Conservation (phyloP, 2,329 filamentous ascomycete genomes). For the Fonsecaea multimorphosa region DNA sequence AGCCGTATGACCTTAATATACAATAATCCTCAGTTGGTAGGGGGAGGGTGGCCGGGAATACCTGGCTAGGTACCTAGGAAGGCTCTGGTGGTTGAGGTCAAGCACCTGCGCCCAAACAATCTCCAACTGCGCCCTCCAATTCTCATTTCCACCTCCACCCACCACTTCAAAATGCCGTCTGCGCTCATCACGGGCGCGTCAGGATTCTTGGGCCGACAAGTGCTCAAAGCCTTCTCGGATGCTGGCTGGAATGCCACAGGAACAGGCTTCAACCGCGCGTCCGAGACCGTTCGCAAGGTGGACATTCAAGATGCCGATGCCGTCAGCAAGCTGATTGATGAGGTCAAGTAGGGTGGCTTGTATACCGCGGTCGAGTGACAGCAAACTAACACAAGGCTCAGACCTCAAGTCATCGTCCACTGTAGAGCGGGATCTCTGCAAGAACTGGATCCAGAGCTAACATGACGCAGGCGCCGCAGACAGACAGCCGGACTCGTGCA, state of each 20-base stretch:
- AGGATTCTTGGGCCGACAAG: conserved; percentile 80
- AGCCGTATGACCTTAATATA: no score
- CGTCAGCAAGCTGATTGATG: conserved; percentile 56
- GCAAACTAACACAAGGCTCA: conserved; percentile 44
- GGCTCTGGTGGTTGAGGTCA: no score
- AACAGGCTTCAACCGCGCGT: conserved; percentile 75
- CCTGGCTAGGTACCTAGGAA: no score
- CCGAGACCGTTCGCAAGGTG: conserved; percentile 67
- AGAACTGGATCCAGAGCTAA: neutral
- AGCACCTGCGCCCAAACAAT: neutral
- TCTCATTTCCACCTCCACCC: neutral
- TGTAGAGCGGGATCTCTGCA: conserved; percentile 59
- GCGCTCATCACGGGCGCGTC: conserved; percentile 84
- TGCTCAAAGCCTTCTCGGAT: conserved; percentile 71
- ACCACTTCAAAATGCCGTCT: conserved; percentile 44
- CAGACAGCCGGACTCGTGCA: conserved; percentile 84
- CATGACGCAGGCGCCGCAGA: conserved; percentile 74
- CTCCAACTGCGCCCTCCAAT: conserved; percentile 13
- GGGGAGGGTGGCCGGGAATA: no score
- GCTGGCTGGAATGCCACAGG: conserved; percentile 73
- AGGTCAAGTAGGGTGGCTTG: conserved; percentile 56
- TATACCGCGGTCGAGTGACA: conserved; percentile 1
- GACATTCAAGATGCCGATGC: conserved; percentile 55
- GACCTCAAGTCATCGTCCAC: conserved; percentile 79
- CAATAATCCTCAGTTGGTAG: no score